phyloP scores from a whole-genome alignment of 495 filamentous ascomycete genomes.

The Durotheca rogersii region DNA sequence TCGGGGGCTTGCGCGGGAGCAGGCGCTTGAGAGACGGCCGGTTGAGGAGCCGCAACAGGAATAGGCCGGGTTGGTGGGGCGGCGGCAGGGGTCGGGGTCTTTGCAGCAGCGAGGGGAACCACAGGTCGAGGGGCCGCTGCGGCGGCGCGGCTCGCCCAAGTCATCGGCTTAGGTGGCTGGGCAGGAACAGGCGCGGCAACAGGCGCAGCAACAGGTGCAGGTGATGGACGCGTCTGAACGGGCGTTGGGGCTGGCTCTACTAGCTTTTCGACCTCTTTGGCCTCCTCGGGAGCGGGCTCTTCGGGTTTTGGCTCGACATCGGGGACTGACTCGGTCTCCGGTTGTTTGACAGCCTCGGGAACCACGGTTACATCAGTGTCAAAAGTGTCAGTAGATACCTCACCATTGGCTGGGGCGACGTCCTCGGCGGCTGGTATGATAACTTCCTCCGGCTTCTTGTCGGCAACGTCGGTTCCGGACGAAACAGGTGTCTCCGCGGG shows the following conservation, averaged over 20 bases:
- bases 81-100: conserved; percentile 46
- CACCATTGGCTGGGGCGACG: conserved; percentile 38
- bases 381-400: conserved; percentile 39
- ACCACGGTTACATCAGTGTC: conserved; percentile 54
- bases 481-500: conserved; percentile 44
- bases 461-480: conserved; percentile 47
- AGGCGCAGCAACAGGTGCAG: conserved; percentile 39
- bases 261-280: conserved; percentile 57
- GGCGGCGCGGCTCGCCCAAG: conserved; percentile 81
- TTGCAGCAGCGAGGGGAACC: conserved; percentile 50
- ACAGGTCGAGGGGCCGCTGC: conserved; percentile 48
- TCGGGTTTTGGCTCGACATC: conserved; percentile 42
- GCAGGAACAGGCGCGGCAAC: conserved; percentile 37
- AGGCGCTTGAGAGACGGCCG: conserved; percentile 28
- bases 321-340: conserved; percentile 40
- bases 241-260: conserved; percentile 62
- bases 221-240: conserved; percentile 45
- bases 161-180: conserved; percentile 65
- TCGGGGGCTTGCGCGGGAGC: conserved; percentile 30
- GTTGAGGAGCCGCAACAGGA: conserved; percentile 24
- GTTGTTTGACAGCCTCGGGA: conserved; percentile 50
- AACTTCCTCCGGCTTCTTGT: conserved; percentile 54
- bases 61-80: conserved; percentile 21
- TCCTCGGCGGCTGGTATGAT: conserved; percentile 37
- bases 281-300: conserved; percentile 50